Percentiles rank a stretch among this genome's conserved stretches.
phyloP scores from a whole-genome alignment of 768 basidiomycete genomes.

The Panaeolus papilionaceus region DNA sequence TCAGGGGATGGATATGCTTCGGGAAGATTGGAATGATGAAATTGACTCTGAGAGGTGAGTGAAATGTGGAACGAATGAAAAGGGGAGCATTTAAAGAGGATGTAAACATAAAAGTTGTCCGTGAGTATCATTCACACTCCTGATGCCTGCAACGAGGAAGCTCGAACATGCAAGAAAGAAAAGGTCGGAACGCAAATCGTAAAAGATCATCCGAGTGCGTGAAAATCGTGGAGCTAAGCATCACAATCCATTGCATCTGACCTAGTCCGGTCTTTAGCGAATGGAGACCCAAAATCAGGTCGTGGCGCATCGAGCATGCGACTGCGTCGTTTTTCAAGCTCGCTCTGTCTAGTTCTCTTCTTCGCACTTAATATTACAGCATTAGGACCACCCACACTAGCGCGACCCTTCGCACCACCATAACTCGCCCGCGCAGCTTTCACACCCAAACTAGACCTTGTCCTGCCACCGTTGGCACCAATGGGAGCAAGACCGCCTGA shows the following conservation, averaged over 20 bases:
- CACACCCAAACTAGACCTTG: conserved; percentile 60
- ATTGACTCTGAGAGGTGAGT: not conserved
- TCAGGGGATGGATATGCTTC: conserved; percentile 3
- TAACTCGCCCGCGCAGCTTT: conserved; percentile 47
- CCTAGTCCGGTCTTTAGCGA: not conserved
- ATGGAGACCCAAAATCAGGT: conserved; percentile 18
- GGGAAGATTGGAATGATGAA: conserved; percentile 7
- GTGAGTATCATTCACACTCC: conserved; percentile 6
- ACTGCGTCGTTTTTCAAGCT: conserved; percentile 67
- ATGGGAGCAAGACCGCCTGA: conserved; percentile 21
- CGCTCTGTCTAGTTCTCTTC: conserved; percentile 81
- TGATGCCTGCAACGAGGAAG: conserved; percentile 17
- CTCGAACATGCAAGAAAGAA: conserved; percentile 1
- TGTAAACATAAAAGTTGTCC: not conserved
- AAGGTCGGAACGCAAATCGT: not conserved
- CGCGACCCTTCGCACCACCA: conserved; percentile 32
- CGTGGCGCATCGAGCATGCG: conserved; percentile 25
- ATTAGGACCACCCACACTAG: conserved; percentile 36
- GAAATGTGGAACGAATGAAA: conserved; percentile 1
- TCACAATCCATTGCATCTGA: conserved; percentile 11
- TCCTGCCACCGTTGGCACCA: conserved; percentile 31
- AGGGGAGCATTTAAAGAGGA: not conserved
- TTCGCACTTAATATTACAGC: conserved; percentile 60
- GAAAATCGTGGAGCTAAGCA: not conserved
- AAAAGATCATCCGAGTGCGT: not conserved